Percentiles rank a stretch among this genome's conserved stretches.
Conservation (phyloP, 192 early-diverging fungal genomes). For the Pilaira anomala region DNA sequence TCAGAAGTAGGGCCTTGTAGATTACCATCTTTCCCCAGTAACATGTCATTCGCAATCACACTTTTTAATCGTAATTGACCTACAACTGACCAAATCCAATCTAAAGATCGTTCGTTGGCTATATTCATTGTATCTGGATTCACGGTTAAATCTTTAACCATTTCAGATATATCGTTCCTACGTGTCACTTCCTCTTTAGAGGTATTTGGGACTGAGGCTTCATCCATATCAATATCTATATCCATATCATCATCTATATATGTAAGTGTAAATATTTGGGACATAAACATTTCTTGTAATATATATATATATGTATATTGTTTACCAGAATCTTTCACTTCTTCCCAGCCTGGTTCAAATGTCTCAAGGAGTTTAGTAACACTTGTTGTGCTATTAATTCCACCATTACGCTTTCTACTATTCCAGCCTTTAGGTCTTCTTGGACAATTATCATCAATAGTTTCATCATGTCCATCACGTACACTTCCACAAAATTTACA, state of each 20-base stretch:
- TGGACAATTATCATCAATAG: slow-evolving; percentile 25
- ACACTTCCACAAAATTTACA: slow-evolving; percentile 42
- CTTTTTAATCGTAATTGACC: slow-evolving; percentile 29
- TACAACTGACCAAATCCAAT: slow-evolving; percentile 45
- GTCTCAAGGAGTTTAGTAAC: slow-evolving; percentile 23
- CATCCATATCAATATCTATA: slow-evolving; percentile 25
- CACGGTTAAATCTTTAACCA: background rate
- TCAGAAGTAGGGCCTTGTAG: slow-evolving; percentile 8
- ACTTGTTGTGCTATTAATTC: slow-evolving; percentile 29
- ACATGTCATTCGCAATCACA: slow-evolving; percentile 35
- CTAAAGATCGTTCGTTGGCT: slow-evolving; percentile 30
- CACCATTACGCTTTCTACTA: slow-evolving; percentile 27
- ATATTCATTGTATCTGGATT: slow-evolving; percentile 3
- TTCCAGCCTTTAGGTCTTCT: slow-evolving; percentile 23
- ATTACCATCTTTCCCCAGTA: slow-evolving; percentile 14
- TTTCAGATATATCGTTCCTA: background rate
- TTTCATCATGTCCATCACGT: slow-evolving; percentile 19
- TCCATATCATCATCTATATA: slow-evolving; percentile 36
- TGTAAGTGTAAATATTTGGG: background rate
- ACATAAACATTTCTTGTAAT: no score
- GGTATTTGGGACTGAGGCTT: background rate
- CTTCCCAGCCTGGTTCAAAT: slow-evolving; percentile 22
- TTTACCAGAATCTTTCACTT: slow-evolving; percentile 24
- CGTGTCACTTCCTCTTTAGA: background rate
- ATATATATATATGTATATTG: background rate